These are phyloP conservation scores for Xylaria longipes DNA, from an alignment of 495 filamentous ascomycete species.

Conservation along the genomic window DNA sequence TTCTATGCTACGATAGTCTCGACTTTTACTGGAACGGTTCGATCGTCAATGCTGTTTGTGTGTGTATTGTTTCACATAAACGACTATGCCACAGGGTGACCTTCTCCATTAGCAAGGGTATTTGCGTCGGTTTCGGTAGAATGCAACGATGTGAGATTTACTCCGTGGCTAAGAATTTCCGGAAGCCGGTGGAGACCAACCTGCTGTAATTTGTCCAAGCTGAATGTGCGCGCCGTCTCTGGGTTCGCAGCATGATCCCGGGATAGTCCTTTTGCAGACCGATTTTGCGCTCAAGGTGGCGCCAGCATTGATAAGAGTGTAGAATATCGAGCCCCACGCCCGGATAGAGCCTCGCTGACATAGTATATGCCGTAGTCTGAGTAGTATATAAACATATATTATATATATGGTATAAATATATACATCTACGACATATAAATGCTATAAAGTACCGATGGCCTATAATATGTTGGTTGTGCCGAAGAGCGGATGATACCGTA, in stretches of 20 bases:
- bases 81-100: slow-evolving; percentile 15
- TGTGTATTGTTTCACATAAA: slow-evolving; percentile 24
- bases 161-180: not conserved
- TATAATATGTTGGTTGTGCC: not conserved
- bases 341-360: slow-evolving; percentile 4
- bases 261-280: not conserved
- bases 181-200: not conserved
- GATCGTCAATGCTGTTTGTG: slow-evolving; percentile 1
- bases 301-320: not conserved
- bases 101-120: not conserved
- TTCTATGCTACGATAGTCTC: slow-evolving; percentile 37
- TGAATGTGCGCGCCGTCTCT: not conserved
- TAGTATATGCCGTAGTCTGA: not conserved
- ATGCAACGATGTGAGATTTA: not conserved
- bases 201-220: not conserved
- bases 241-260: not conserved
- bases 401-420: not conserved
- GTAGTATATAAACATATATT: not conserved
- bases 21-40: slow-evolving; percentile 31
- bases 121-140: not conserved
- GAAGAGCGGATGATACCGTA: not conserved
- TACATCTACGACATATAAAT: too few relatives aligned
- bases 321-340: slow-evolving; percentile 6
- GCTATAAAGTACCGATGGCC: not conserved
- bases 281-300: slow-evolving; percentile 6